phyloP scores from a whole-genome alignment of 495 filamentous ascomycete genomes.

The Trichoderma parareesei region DNA sequence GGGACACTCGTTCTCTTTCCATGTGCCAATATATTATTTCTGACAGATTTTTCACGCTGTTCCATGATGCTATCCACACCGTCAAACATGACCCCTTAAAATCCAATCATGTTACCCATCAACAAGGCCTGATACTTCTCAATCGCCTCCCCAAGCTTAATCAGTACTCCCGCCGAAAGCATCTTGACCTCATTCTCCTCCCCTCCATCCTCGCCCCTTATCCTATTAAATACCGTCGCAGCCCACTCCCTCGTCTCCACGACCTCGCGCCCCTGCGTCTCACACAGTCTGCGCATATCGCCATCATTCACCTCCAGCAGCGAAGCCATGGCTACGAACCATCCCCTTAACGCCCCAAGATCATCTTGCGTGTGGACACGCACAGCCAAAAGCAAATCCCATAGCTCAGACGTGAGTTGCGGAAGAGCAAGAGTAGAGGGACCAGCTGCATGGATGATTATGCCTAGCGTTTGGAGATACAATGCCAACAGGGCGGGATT shows the following conservation, averaged over 20 bases:
- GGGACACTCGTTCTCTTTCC: no score
- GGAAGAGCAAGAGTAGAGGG: constrained; percentile 52
- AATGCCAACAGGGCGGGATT: constrained; percentile 51
- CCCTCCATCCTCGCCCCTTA: constrained; percentile 35
- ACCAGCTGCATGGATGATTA: constrained; percentile 59
- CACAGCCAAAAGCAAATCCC: constrained; percentile 52
- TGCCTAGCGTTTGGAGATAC: constrained; percentile 57
- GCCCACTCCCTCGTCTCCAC: constrained; percentile 50
- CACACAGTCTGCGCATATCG: constrained; percentile 67
- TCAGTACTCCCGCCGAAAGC: constrained; percentile 75
- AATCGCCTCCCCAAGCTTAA: constrained; percentile 68
- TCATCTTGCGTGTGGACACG: constrained; percentile 44
- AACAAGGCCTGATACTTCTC: constrained; percentile 69
- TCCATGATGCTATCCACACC: not conserved
- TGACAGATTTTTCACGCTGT: not conserved
- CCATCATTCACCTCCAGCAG: constrained; percentile 76
- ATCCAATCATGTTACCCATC: constrained; percentile 52
- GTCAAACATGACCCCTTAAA: constrained; percentile 11
- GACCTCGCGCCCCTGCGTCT: constrained; percentile 43
- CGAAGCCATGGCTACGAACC: constrained; percentile 73
- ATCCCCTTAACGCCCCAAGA: constrained; percentile 55
- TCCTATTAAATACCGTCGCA: constrained; percentile 29
- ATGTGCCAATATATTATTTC: no score
- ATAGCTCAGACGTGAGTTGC: constrained; percentile 63
- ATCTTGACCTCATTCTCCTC: constrained; percentile 57